phyloP scores from a whole-genome alignment of 2,329 filamentous ascomycete genomes.

The Acrocalymma vagum region DNA sequence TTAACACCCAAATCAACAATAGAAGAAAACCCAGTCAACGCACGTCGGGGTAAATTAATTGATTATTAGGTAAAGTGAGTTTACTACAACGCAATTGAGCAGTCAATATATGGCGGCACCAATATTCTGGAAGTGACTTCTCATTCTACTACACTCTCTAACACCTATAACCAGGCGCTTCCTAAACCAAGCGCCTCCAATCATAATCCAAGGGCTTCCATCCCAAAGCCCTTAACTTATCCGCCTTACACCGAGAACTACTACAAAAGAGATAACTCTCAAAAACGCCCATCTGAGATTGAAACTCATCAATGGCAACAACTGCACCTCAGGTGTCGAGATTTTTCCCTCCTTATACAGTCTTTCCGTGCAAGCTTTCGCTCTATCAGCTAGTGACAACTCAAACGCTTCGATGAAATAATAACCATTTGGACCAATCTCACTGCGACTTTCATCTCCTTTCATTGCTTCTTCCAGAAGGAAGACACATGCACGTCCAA shows the following conservation, averaged over 20 bases:
- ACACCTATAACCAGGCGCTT: slow-evolving; percentile 1
- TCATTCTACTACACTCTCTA: too few relatives aligned
- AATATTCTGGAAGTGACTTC: too few relatives aligned
- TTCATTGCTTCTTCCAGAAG: slow-evolving; percentile 4
- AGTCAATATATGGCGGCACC: too few relatives aligned
- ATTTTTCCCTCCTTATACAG: slow-evolving; percentile 3
- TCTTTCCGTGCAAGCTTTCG: slow-evolving; percentile 1
- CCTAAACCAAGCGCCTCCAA: slow-evolving; percentile 1
- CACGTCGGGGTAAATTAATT: too few relatives aligned
- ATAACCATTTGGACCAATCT: slow-evolving; percentile 3
- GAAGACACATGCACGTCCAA: slow-evolving; percentile 7
- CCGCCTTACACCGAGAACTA: slow-evolving; percentile 1
- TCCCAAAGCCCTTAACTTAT: slow-evolving; percentile 1
- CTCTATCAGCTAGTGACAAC: slow-evolving; percentile 2
- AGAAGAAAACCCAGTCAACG: too few relatives aligned
- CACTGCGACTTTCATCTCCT: slow-evolving; percentile 1
- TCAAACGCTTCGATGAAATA: slow-evolving; percentile 9
- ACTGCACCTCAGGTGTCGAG: background rate
- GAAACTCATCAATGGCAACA: background rate
- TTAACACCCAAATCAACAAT: too few relatives aligned
- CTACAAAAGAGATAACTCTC: background rate
- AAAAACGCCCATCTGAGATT: background rate
- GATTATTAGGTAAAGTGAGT: too few relatives aligned
- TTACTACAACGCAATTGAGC: too few relatives aligned
- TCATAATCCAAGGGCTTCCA: background rate